phyloP scores from a whole-genome alignment of 352 stramenopile species.

The Pythium apleroticum region DNA sequence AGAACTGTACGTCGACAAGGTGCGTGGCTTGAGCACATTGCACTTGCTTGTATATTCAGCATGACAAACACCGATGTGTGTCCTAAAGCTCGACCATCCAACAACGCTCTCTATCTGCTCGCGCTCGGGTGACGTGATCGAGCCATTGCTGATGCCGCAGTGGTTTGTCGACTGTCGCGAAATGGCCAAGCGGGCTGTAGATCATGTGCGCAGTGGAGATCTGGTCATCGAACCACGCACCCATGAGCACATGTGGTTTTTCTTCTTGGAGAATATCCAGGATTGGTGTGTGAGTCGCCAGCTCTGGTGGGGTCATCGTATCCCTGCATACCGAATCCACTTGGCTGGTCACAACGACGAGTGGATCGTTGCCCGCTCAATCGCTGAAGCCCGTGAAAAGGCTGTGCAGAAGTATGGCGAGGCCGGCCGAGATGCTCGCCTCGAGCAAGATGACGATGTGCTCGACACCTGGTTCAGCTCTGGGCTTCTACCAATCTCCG shows the following conservation, averaged over 20 bases:
- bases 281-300: constrained; percentile 99
- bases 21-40: constrained; percentile 41
- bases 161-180: constrained; percentile 98
- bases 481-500: constrained; percentile 93
- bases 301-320: constrained; percentile 99
- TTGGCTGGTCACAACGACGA: constrained; percentile 57
- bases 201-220: constrained; percentile 93
- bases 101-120: constrained; percentile 95
- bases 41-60: constrained; percentile 28
- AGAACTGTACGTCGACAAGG: constrained; percentile 93
- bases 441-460: constrained; percentile 98
- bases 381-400: constrained; percentile 90
- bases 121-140: constrained; percentile 97
- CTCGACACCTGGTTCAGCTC: constrained; percentile 99
- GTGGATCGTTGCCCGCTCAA: constrained; percentile 95
- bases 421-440: constrained; percentile 61
- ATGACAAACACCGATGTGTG: background rate
- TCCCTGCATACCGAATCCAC: constrained; percentile 95
- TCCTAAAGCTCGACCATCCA: constrained; percentile 60
- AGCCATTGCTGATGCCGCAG: constrained; percentile 99
- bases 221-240: constrained; percentile 95
- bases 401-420: constrained; percentile 84
- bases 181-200: constrained; percentile 94
- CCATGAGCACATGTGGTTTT: constrained; percentile 95
- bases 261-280: constrained; percentile 98